Evolutionary conservation across 352 stramenopile genomes (phyloP).

Genomic region (Phytophthora gonapodyides): DNA sequence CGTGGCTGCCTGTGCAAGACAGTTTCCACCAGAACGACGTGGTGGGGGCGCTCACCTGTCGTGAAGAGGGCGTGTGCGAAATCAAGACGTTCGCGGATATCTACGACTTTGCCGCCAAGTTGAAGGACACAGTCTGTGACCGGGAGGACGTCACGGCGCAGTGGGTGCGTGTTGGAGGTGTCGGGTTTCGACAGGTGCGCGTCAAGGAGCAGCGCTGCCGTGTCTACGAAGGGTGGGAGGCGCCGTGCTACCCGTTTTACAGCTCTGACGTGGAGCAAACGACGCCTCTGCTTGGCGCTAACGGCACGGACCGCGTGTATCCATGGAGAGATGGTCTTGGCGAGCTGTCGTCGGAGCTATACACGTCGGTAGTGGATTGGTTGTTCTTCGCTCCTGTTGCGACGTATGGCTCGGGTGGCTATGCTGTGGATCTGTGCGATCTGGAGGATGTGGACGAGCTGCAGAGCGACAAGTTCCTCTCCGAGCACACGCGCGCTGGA

Average conservation of each 20-base stretch:
- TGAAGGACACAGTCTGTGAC: conserved; percentile 62
- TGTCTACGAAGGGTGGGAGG: conserved; percentile 61
- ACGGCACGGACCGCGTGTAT: conserved; percentile 50
- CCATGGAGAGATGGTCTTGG: conserved; percentile 71
- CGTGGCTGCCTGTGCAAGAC: conserved; percentile 78
- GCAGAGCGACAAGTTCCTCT: conserved; percentile 74
- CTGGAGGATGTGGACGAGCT: conserved; percentile 59
- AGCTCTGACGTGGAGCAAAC: conserved; percentile 57
- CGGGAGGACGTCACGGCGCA: conserved; percentile 60
- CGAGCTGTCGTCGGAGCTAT: conserved; percentile 58
- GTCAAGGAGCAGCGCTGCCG: conserved; percentile 76
- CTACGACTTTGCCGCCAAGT: conserved; percentile 70
- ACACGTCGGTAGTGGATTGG: conserved; percentile 56
- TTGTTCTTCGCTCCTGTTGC: conserved; percentile 47
- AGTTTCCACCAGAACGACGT: conserved; percentile 89
- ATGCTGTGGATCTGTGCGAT: conserved; percentile 76
- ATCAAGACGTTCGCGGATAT: conserved; percentile 79
- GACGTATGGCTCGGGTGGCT: conserved; percentile 70
- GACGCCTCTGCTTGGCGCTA: conserved; percentile 44
- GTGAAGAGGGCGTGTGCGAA: conserved; percentile 79
- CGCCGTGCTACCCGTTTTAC: conserved; percentile 80
- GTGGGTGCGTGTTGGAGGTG: conserved; percentile 77
- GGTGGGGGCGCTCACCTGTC: conserved; percentile 73
- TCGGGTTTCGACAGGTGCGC: conserved; percentile 84
- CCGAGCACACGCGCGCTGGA: conserved; percentile 77